Base-by-base conservation (phyloP, 768 basidiomycete genomes). In the Russula brevipes region DNA sequence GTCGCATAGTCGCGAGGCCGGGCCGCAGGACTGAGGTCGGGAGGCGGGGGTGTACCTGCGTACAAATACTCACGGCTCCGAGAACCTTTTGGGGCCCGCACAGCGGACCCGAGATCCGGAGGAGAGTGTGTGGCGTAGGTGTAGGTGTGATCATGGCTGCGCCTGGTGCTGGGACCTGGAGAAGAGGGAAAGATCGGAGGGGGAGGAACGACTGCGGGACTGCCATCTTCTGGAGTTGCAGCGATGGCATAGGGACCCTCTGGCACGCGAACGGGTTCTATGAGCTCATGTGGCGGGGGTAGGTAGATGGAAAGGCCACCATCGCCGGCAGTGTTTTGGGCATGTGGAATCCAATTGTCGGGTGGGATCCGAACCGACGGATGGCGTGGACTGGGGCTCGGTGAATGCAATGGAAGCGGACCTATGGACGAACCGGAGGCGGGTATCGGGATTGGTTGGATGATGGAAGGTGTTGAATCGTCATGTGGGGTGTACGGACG, bases 281-380 rank as follows among this genome's bases (percentile, higher is more conserved):
- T 19, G 11, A 68, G 31, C 42, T 66, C 67, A 49, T 68, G 65
- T 4, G 67, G 67, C 6, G 67, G 65, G 12, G 67, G 67, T 2
- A 68, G 17, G 52, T 31, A 63, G 46, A 68, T 68, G 39, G 65
- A 62, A 10, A 65, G 57, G 16, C 36, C 61, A 33, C 67, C 67
- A n/a, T 68, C 67, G 24, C 61, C 61, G 3, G 39, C 24, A 11
- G 58, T 19, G 19, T 66, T 63, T 39, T 66, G 61, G 5, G 65
- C 65, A 42, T 31, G 61, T 0, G 67, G 67, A 14, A 68, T 68
- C 65, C 65, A 68, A 44, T 59, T 62, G 38, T 68, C 67, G 2
- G 65, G 67, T 1, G 65, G 66, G 6, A 62, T 60, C 47, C 60
- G 65, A 41, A 66, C 44, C 12, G 64, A 50, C 2, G 44, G 45